Conservation (phyloP, 2,329 filamentous ascomycete genomes). For the Stagonosporopsis chrysanthemi region DNA sequence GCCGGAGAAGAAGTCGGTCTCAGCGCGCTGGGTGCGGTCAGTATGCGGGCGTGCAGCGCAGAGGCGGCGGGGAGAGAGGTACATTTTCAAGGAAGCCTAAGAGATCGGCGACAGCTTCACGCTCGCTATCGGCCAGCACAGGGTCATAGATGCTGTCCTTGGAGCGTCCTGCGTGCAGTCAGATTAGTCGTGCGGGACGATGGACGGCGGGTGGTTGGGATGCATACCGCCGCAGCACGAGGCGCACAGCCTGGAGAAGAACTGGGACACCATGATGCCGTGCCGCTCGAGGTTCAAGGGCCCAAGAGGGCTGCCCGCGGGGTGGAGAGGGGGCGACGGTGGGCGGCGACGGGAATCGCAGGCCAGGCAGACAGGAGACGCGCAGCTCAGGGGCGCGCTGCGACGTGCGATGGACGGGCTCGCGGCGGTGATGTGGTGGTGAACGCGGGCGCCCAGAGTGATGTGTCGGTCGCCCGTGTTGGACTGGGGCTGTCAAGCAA, state of each 20-base stretch:
- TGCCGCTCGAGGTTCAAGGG: conserved; percentile 30
- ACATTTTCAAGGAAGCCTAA: conserved; percentile 97
- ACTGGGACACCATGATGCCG: conserved; percentile 46
- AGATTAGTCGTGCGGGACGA: conserved; percentile 30
- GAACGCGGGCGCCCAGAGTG: conserved; percentile 3
- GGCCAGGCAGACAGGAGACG: conserved; percentile 18
- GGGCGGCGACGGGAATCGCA: conserved; percentile 22
- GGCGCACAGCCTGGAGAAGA: conserved; percentile 48
- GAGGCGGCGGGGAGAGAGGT: conserved; percentile 29
- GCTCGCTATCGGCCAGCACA: conserved; percentile 91
- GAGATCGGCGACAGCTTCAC: conserved; percentile 94
- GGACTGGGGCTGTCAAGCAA: conserved; percentile 1
- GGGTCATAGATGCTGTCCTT: conserved; percentile 58
- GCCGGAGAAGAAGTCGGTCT: conserved; percentile 98
- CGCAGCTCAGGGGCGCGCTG: not conserved
- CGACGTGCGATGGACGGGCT: conserved; percentile 12
- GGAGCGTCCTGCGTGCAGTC: conserved; percentile 48
- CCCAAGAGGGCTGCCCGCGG: conserved; percentile 18
- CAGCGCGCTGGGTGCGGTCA: conserved; percentile 72
- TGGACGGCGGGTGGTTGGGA: conserved; percentile 1
- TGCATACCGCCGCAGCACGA: conserved; percentile 50
- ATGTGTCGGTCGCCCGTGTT: conserved; percentile 10
- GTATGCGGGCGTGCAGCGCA: conserved; percentile 30
- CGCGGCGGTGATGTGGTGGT: conserved; percentile 16
- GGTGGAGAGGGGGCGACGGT: conserved; percentile 20